Percentiles rank a stretch among this genome's conserved stretches.
Conservation (phyloP, 805 yeast species). For the Candida alai region DNA sequence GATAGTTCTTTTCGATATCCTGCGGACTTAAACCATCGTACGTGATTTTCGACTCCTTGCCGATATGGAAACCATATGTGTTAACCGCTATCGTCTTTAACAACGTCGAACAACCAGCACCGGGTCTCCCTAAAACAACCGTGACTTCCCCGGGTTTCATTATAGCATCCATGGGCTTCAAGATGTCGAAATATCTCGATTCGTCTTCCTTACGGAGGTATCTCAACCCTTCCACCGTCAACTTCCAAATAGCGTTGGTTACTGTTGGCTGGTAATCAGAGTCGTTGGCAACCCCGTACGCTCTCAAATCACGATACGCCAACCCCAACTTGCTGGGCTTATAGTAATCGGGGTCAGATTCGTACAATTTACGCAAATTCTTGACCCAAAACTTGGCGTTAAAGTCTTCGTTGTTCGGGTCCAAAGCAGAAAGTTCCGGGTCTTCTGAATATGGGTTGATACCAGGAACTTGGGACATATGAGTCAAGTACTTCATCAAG, state of each 20-base stretch:
- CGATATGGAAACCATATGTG: slow-evolving; percentile 36
- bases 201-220: slow-evolving; percentile 18
- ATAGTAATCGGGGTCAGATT: slow-evolving; percentile 57
- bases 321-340: slow-evolving; percentile 59
- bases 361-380: slow-evolving; percentile 51
- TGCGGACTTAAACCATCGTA: slow-evolving; percentile 32
- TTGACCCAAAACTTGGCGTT: slow-evolving; percentile 65
- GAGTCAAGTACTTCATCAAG: slow-evolving; percentile 39
- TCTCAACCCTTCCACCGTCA: slow-evolving; percentile 15
- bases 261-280: slow-evolving; percentile 65
- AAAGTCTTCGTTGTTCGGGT: slow-evolving; percentile 58
- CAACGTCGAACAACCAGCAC: slow-evolving; percentile 40
- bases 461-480: slow-evolving; percentile 54
- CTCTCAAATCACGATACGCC: slow-evolving; percentile 55
- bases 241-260: slow-evolving; percentile 36
- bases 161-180: slow-evolving; percentile 33
- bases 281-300: slow-evolving; percentile 63
- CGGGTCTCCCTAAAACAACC: slow-evolving; percentile 41
- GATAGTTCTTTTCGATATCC: slow-evolving; percentile 23
- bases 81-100: slow-evolving; percentile 36
- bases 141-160: slow-evolving; percentile 38
- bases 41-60: slow-evolving; percentile 25
- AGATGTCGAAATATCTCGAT: slow-evolving; percentile 26
- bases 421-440: slow-evolving; percentile 39
- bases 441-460: slow-evolving; percentile 31